Percentiles rank a stretch among this genome's conserved stretches.
phyloP scores from a whole-genome alignment of 2,329 filamentous ascomycete species.

The Alternaria sp. region DNA sequence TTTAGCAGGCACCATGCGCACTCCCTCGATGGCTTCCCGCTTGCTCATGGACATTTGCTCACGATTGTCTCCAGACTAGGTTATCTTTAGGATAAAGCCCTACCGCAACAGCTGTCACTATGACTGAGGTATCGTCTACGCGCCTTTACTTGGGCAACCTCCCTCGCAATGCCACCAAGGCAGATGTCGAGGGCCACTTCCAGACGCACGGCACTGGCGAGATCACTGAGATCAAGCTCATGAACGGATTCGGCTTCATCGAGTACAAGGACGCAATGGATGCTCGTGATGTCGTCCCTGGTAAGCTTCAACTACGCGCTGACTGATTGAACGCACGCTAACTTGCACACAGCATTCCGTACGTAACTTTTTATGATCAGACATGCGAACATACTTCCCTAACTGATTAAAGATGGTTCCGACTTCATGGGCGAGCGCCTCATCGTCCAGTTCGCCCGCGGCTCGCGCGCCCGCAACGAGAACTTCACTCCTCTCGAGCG shows the following conservation, averaged over 20 bases:
- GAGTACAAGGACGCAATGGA: slow-evolving; percentile 99
- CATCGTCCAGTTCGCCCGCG: slow-evolving; percentile 97
- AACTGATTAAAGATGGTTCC: slow-evolving; percentile 76
- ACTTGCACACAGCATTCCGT: slow-evolving; percentile 62
- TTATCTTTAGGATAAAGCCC: slow-evolving; percentile 30
- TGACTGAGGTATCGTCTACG: slow-evolving; percentile 91
- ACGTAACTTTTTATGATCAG: slow-evolving; percentile 48
- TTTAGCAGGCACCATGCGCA: slow-evolving; percentile 37
- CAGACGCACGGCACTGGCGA: slow-evolving; percentile 94
- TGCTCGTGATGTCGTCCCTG: slow-evolving; percentile 96
- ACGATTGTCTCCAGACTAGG: slow-evolving; percentile 48
- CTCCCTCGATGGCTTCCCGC: slow-evolving; percentile 35
- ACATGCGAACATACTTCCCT: slow-evolving; percentile 18
- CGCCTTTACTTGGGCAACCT: slow-evolving; percentile 98
- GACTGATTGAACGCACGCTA: slow-evolving; percentile 29
- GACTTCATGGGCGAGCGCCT: slow-evolving; percentile 98
- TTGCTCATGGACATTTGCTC: slow-evolving; percentile 43
- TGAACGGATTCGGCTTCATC: slow-evolving; percentile 99
- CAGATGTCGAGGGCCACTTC: slow-evolving; percentile 96
- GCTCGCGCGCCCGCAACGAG: slow-evolving; percentile 72
- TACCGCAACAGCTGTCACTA: slow-evolving; percentile 48
- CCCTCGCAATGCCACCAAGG: slow-evolving; percentile 94
- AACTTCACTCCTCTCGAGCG: slow-evolving; percentile 70
- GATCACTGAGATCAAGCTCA: slow-evolving; percentile 98
- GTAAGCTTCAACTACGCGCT: slow-evolving; percentile 64